Evolutionary conservation across 1,284 basidiomycete genomes (phyloP), one percentile per base, ranked within the genome.

Genomic region (Leccinum fuscescens): DNA sequence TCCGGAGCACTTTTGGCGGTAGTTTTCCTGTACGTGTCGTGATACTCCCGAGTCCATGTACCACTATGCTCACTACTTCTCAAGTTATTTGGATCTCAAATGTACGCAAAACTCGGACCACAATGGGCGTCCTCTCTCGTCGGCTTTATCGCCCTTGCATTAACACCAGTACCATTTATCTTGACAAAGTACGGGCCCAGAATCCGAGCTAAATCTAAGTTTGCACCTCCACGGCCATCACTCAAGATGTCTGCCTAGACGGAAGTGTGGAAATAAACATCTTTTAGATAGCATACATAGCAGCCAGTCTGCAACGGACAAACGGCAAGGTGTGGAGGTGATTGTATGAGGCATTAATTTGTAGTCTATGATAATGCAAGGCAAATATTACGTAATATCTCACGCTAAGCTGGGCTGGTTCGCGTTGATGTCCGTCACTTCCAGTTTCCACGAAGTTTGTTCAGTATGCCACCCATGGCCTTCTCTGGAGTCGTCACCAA

Each of bases 401-500:
- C 31, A 33, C 29, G 50, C 48, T 11, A 9, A n/a, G 8, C n/a
- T 15, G 7, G 35, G 31, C 11, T 4, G 29, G 29, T 31, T 31
- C 33, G 3, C 12, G 12, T 33, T 33, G 33, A 35, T 35, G 2
- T 42, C n/a, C 6, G 1, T 44, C 3, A 24, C 24, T 22, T 49
- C 15, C n/a, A 55, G 27, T 22, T 35, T 35, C 17, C 29, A 48
- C 39, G 12, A 20, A 50, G 17, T 6, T 15, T 49, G 14, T 37
- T 50, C 62, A 60, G 61, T 27, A 92, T 92, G 90, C 88, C 90
- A 35, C 89, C 90, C 22, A 86, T 91, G 82, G 75, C 84, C 15
- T 82, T 92, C 59, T 79, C 79, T 24, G 90, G 90, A 8, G 69
- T 86, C 44, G 91, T 93, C 27, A 88, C 88, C 24, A 92, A 90